Evolutionary conservation across 106 monocot species (phyloP).

Genomic region (Dactylorhiza incarnata): DNA sequence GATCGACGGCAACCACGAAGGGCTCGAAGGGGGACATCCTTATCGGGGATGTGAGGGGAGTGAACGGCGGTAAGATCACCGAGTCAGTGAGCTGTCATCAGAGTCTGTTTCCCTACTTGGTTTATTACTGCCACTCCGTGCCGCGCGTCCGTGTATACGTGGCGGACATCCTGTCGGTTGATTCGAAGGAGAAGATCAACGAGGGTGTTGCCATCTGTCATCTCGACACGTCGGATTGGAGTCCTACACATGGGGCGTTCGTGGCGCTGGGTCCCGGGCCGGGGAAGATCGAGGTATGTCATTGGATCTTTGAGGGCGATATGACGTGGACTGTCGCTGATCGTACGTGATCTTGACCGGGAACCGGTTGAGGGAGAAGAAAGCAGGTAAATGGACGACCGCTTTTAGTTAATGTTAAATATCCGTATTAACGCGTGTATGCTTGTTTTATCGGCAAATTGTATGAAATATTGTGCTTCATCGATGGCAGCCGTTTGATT

Average conservation of each 20-base stretch:
- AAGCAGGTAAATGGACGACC: no score
- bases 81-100: constrained; percentile 80
- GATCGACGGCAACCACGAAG: constrained; percentile 36
- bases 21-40: constrained; percentile 34
- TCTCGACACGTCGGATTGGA: constrained; percentile 90
- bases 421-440: no score
- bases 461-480: no score
- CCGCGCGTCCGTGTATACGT: constrained; percentile 70
- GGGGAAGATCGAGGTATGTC: constrained; percentile 89
- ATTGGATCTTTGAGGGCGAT: constrained; percentile 90
- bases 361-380: no score
- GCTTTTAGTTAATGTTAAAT: no score
- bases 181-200: constrained; percentile 44
- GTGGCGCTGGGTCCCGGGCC: constrained; percentile 61
- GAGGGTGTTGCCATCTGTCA: constrained; percentile 82
- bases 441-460: no score
- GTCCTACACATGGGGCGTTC: constrained; percentile 72
- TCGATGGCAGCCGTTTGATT: no score
- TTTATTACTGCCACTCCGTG: constrained; percentile 90
- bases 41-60: constrained; percentile 46
- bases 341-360: not conserved
- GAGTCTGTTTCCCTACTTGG: constrained; percentile 76
- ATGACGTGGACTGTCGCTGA: constrained; percentile 88
- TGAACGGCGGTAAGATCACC: constrained; percentile 66
- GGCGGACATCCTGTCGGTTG: constrained; percentile 54